These are phyloP conservation scores for Dittrichia graveolens DNA, from an alignment of 129 eudicot genomes.

Conservation along the genomic window DNA sequence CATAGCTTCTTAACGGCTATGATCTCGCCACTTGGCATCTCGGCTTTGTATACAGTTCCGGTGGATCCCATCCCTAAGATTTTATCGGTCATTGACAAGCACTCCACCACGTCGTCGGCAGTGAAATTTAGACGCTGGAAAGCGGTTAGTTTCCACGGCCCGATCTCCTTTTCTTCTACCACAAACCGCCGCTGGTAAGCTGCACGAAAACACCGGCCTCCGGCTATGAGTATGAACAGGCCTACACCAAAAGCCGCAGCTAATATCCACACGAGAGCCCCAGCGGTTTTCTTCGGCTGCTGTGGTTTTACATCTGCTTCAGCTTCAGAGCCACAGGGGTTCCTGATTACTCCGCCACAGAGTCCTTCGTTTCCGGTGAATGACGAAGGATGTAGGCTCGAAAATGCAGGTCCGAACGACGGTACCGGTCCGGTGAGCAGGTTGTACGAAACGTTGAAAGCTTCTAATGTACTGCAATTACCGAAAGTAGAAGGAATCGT, in stretches of 20 bases:
- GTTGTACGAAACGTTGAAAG: slow-evolving; percentile 85
- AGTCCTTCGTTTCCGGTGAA: slow-evolving; percentile 82
- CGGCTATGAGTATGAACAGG: slow-evolving; percentile 65
- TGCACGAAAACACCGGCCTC: slow-evolving; percentile 63
- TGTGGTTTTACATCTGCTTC: slow-evolving; percentile 33
- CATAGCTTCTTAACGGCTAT: slow-evolving; percentile 94
- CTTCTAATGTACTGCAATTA: slow-evolving; percentile 81
- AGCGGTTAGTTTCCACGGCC: slow-evolving; percentile 93
- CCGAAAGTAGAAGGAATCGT: slow-evolving; percentile 79
- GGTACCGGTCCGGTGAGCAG: slow-evolving; percentile 87
- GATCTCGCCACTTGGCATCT: slow-evolving; percentile 95
- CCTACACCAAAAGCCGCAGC: slow-evolving; percentile 83
- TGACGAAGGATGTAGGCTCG: slow-evolving; percentile 81
- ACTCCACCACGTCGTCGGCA: slow-evolving; percentile 82
- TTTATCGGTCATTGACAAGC: slow-evolving; percentile 64
- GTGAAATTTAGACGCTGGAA: slow-evolving; percentile 90
- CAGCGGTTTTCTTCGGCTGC: slow-evolving; percentile 65
- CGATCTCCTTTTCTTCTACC: slow-evolving; percentile 43
- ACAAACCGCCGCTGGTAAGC: slow-evolving; percentile 40
- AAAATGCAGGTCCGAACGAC: slow-evolving; percentile 58
- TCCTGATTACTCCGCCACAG: slow-evolving; percentile 58
- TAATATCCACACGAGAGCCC: slow-evolving; percentile 82
- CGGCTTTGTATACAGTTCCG: slow-evolving; percentile 93
- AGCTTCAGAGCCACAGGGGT: slow-evolving; percentile 50
- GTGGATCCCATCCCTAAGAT: slow-evolving; percentile 94